Percentiles rank a stretch among this genome's conserved stretches.
Conservation (phyloP, 345 rosid species). For the Dipteronia sinensis region DNA sequence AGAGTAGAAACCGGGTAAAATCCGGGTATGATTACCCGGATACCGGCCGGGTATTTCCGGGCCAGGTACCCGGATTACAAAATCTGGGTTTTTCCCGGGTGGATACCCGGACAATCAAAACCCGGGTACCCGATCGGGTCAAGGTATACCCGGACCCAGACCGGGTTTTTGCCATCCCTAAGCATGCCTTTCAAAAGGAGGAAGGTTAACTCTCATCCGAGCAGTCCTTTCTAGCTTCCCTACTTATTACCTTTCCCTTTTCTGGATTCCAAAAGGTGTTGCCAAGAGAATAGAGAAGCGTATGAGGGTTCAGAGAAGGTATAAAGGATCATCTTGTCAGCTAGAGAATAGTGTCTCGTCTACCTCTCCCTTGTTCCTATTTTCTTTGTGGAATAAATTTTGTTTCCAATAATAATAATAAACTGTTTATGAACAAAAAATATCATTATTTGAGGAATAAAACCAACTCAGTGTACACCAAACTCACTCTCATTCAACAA, state of each 20-base stretch:
- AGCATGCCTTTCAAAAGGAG: too few relatives aligned
- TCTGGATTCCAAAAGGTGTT: neutral
- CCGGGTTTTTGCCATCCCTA: too few relatives aligned
- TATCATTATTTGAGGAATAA: neutral
- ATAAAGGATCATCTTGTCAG: neutral
- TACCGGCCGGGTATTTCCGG: too few relatives aligned
- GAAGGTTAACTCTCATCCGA: neutral
- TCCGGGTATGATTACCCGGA: too few relatives aligned
- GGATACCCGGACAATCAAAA: too few relatives aligned
- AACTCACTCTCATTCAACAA: neutral
- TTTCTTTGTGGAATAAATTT: neutral
- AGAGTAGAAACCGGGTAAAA: too few relatives aligned
- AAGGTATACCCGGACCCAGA: too few relatives aligned
- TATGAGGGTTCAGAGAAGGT: neutral
- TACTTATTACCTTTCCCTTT: neutral
- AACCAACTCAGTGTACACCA: neutral
- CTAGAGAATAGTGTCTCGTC: neutral
- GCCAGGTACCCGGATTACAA: too few relatives aligned
- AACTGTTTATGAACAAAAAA: neutral
- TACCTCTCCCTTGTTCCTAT: neutral
- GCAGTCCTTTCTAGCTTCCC: neutral
- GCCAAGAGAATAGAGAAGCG: neutral
- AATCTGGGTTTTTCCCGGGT: too few relatives aligned
- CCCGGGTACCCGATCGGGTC: too few relatives aligned
- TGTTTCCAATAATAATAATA: too few relatives aligned